Base-by-base conservation (phyloP, 2,329 filamentous ascomycete species). In the Polychaeton citri region DNA sequence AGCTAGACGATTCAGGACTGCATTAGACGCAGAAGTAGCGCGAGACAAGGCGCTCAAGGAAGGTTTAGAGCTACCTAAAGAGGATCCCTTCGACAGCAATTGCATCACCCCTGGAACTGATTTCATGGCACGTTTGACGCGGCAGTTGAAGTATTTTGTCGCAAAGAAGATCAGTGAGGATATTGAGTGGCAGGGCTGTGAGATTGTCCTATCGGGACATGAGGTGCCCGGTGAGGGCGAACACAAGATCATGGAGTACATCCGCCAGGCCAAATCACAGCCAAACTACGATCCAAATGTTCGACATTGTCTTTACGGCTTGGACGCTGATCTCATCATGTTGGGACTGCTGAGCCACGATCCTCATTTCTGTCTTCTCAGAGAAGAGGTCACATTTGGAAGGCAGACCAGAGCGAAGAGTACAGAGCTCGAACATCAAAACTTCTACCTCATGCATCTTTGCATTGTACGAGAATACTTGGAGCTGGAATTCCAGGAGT, bases 181-280 rank as follows among this genome's bases (percentile, higher is more conserved):
- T 59, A 76, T 79, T 33, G 90, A 98, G 52, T 98, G 90, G 90
- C 90, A 98, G 63, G 83, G 83, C 41, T 90, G 92, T 46, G 87
- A 96, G 55, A 79, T 98, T 49, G 86, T 98, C 36, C 72, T 98
- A 40, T 98, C 90, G 5, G 90, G 92, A 37, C 92, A 98, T 55
- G 92, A 98, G 61, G 88, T 96, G 18, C 90, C 90, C 5, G 90
- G 90, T 50, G 92, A 98, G 63, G 90, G 90, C 51, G 90, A 98
- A 62, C 90, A 98, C 68, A 98, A 98, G 66, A 94, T 98, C 62
- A 98, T 98, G 90, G 92, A 98, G 62, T 98, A 98, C 61, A 98
- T 98, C 60, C 82, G 90, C 49, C 84, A 92, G 61, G 84, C 90
- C 43, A 96, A 96, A 68, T 86, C 88, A 33, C 90, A 98, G 60